Evolutionary conservation across 2,329 filamentous ascomycete genomes (phyloP), one percentile per base, ranked within the genome.

Genomic region (Pezicula carpinea): DNA sequence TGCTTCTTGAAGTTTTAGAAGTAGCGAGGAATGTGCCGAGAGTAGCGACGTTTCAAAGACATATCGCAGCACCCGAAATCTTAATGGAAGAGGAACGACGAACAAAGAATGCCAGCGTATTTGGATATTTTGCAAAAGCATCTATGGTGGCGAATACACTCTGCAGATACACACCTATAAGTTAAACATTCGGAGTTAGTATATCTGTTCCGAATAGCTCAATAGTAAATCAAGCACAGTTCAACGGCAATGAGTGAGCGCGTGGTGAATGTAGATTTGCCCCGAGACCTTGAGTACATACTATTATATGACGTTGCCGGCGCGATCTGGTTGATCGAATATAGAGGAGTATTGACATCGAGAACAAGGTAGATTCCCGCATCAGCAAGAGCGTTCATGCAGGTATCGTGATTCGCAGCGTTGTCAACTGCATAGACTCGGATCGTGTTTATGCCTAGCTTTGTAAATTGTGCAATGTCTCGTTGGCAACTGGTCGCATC

Each of bases 371-470:
- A 87, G 70, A 88, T 23, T 23, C 83, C 83, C 51, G 83, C 83
- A 58, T 79, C 80, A 39, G 81, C 80, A 49, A 87, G 70, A 33
- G 73, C 71, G 45, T 69, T 71, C 82, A 87, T 87, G 69, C 82
- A 87, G 54, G 76, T 74, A 58, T 85, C 80, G 65, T 87, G 83
- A 65, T 80, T 66, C 52, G 72, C 68, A 42, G 77, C 77, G 72
- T 86, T 86, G 69, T 87, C 83, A 55, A 86, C 76, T 2, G 79
- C 83, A 74, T 87, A 87, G 50, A 86, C 78, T 66, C 83, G 82
- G 59, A 87, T 70, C 36, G 82, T 83, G 71, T 87, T 87, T 64
- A 86, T 69, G 41, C 82, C 82, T 41, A 87, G 69, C 53, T 82
- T 73, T 68, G 82, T 75, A 74, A 88, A 86, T 61, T 85, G 72